Conservation (phyloP, 495 filamentous ascomycete species). For the Polyplosphaeria fusca region DNA sequence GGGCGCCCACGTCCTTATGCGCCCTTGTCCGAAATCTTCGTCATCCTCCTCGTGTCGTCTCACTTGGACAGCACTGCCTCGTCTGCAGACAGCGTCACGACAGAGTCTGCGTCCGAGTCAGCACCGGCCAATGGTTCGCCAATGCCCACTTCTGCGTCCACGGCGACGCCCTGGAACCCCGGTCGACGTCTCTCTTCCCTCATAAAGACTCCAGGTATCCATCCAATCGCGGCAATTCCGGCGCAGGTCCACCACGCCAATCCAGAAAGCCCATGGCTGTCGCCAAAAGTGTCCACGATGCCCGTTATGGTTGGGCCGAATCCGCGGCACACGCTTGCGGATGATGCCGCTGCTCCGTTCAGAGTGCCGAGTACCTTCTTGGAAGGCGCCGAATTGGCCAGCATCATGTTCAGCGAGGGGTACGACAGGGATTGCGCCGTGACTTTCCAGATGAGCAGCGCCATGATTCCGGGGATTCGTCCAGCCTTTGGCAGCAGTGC, state of each 20-base stretch:
- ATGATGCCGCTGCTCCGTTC: slow-evolving; percentile 89
- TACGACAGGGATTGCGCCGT: slow-evolving; percentile 82
- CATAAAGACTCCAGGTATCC: slow-evolving; percentile 51
- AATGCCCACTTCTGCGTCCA: slow-evolving; percentile 29
- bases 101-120: slow-evolving; percentile 22
- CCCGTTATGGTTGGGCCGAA: slow-evolving; percentile 88
- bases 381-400: slow-evolving; percentile 78
- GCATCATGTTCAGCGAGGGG: slow-evolving; percentile 78
- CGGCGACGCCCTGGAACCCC: slow-evolving; percentile 14
- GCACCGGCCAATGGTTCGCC: slow-evolving; percentile 5
- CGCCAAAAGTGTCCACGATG: slow-evolving; percentile 73
- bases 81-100: slow-evolving; percentile 28
- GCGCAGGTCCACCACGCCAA: slow-evolving; percentile 90
- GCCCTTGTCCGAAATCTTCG: not conserved
- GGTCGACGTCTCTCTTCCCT: slow-evolving; percentile 34
- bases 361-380: slow-evolving; percentile 79
- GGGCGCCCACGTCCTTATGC: too few relatives aligned
- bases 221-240: slow-evolving; percentile 70
- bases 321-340: slow-evolving; percentile 80
- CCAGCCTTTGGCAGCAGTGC: slow-evolving; percentile 70
- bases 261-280: slow-evolving; percentile 75
- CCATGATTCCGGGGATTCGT: slow-evolving; percentile 69
- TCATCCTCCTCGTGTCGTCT: slow-evolving; percentile 4
- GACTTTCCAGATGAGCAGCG: slow-evolving; percentile 80
- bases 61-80: slow-evolving; percentile 18